Evolutionary conservation across 495 filamentous ascomycete species (phyloP).

Genomic region (Penicillium daleae): DNA sequence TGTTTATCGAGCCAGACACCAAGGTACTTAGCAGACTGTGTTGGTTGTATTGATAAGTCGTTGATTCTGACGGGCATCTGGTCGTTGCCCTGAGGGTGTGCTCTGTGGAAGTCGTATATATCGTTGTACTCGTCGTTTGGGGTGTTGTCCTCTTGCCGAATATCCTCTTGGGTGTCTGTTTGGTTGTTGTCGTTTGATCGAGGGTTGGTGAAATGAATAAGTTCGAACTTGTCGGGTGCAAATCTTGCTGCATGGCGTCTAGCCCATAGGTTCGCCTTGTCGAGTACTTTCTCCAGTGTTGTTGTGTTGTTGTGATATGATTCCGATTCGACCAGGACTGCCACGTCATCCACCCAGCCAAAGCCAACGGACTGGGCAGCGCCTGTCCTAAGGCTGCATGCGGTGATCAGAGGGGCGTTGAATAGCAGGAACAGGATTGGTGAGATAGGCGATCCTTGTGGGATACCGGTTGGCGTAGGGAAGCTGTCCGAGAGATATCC

Average conservation of each 20-base stretch:
- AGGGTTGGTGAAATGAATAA: slow-evolving; percentile 14
- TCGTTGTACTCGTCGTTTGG: background rate
- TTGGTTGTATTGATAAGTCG: background rate
- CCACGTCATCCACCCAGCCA: background rate
- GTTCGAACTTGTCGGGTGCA: slow-evolving; percentile 15
- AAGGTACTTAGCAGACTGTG: slow-evolving; percentile 9
- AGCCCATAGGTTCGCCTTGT: slow-evolving; percentile 15
- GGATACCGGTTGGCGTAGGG: background rate
- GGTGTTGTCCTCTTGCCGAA: no score
- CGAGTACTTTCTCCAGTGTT: slow-evolving; percentile 6
- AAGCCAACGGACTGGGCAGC: background rate
- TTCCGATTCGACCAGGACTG: slow-evolving; percentile 8
- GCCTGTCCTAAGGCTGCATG: background rate
- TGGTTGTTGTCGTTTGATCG: background rate
- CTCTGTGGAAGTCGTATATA: background rate
- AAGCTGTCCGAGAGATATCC: slow-evolving; percentile 2
- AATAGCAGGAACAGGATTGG: background rate
- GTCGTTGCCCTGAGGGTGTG: background rate
- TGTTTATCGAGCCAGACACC: slow-evolving; percentile 23
- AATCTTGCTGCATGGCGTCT: slow-evolving; percentile 24
- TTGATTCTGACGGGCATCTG: background rate
- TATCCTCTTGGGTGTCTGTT: no score
- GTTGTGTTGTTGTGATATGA: slow-evolving; percentile 8
- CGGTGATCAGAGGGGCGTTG: background rate
- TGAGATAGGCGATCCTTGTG: background rate